These are phyloP conservation scores for Achaetomiella virescens DNA, from an alignment of 495 filamentous ascomycete species.

Conservation along the genomic window DNA sequence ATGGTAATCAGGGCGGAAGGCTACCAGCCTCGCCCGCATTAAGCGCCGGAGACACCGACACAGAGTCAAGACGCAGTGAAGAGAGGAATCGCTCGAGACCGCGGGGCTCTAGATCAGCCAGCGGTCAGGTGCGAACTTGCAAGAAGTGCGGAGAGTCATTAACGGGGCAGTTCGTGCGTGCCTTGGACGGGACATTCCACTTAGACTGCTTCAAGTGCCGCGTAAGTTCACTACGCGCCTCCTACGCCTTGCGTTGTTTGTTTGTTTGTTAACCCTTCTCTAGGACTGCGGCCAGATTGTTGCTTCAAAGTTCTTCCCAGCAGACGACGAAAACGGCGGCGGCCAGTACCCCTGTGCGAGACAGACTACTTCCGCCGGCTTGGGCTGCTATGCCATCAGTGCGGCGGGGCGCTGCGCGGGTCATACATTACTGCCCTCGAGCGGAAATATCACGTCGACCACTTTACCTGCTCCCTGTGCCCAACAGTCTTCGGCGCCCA, in stretches of 20 bases:
- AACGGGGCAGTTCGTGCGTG: constrained; percentile 93
- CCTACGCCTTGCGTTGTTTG: neutral
- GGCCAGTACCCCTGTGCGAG: constrained; percentile 92
- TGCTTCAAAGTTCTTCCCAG: constrained; percentile 96
- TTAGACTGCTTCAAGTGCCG: constrained; percentile 96
- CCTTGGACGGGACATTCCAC: constrained; percentile 87
- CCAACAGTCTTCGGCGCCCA: constrained; percentile 95
- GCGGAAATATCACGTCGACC: constrained; percentile 97
- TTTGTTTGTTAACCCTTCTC: constrained; percentile 15
- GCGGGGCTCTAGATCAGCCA: constrained; percentile 41
- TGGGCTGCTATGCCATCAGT: constrained; percentile 83
- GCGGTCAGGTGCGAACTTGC: constrained; percentile 59
- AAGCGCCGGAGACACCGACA: constrained; percentile 32
- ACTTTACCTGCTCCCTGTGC: constrained; percentile 97
- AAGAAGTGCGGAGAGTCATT: constrained; percentile 82
- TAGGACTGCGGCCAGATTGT: constrained; percentile 96
- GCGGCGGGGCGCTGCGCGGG: constrained; percentile 86
- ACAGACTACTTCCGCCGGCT: constrained; percentile 95
- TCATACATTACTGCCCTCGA: constrained; percentile 98
- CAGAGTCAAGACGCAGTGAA: constrained; percentile 36
- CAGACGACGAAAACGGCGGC: constrained; percentile 77
- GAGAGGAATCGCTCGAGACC: constrained; percentile 45
- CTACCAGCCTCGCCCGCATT: constrained; percentile 37
- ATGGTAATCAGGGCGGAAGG: constrained; percentile 25
- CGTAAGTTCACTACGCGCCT: constrained; percentile 49